Conservation (phyloP, 75 land plant genomes). For the Isoetes taiwanensis region DNA sequence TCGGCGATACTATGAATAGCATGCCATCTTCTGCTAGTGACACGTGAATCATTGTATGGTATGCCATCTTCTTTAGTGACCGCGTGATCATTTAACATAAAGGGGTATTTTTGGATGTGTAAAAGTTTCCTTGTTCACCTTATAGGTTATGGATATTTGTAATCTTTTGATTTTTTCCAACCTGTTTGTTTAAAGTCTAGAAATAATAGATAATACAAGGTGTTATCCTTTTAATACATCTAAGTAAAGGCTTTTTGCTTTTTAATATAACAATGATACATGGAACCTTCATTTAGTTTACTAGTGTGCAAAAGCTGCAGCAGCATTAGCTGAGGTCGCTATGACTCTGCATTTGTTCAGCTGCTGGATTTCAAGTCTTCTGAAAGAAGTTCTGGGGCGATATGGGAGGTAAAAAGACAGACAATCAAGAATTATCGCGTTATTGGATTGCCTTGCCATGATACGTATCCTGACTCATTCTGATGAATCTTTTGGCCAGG, state of each 20-base stretch:
- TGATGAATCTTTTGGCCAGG: constrained; percentile 33
- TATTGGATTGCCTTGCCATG: not conserved
- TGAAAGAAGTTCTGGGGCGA: constrained; percentile 78
- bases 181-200: not conserved
- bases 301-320: constrained; percentile 67
- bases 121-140: not conserved
- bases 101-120: not conserved
- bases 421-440: not conserved
- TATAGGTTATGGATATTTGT: not conserved
- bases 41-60: not conserved
- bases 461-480: not conserved
- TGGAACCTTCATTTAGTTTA: not conserved
- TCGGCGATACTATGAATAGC: not conserved
- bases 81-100: not conserved
- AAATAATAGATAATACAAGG: not conserved
- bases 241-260: not conserved
- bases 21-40: not conserved
- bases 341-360: constrained; percentile 44
- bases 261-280: too few species aligned
- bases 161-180: not conserved
- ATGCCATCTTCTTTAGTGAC: too few species aligned
- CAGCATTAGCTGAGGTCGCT: constrained; percentile 47
- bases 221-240: not conserved
- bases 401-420: constrained; percentile 59
- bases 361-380: constrained; percentile 38